Conservation (phyloP, 805 yeast species). For the Candida sphagnicola region DNA sequence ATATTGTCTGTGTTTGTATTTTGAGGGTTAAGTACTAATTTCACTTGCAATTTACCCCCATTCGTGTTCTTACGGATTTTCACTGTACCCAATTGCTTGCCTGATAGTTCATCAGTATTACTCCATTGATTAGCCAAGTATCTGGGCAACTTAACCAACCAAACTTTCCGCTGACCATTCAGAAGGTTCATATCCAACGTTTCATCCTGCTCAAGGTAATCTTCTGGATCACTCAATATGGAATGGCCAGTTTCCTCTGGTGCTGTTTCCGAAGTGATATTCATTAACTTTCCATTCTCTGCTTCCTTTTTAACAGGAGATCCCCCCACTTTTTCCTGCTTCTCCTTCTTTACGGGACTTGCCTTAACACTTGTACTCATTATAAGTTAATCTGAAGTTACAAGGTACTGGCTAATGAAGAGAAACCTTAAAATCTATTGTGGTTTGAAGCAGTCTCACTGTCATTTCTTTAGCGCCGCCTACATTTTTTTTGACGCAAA, state of each 20-base stretch:
- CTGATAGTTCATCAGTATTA: slow-evolving; percentile 50
- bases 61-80: slow-evolving; percentile 55
- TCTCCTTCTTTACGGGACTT: slow-evolving; percentile 9
- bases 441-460: too few relatives aligned
- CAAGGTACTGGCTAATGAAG: too few relatives aligned
- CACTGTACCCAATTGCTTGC: slow-evolving; percentile 77
- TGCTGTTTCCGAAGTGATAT: slow-evolving; percentile 4
- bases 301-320: slow-evolving; percentile 12
- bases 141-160: slow-evolving; percentile 90
- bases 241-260: slow-evolving; percentile 24
- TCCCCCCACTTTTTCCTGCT: slow-evolving; percentile 15
- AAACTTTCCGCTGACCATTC: slow-evolving; percentile 65
- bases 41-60: slow-evolving; percentile 42
- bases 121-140: slow-evolving; percentile 83
- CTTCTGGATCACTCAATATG: slow-evolving; percentile 40
- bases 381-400: too few relatives aligned
- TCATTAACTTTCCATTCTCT: slow-evolving; percentile 17
- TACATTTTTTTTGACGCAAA: too few relatives aligned
- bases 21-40: slow-evolving; percentile 50
- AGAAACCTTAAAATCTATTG: too few relatives aligned
- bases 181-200: slow-evolving; percentile 72
- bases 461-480: too few relatives aligned
- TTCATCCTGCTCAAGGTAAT: slow-evolving; percentile 53
- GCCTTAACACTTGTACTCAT: slow-evolving; percentile 8
- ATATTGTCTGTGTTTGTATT: slow-evolving; percentile 25